Evolutionary conservation across 164 flowering plant species (phyloP).

Genomic region (Piper longum): DNA sequence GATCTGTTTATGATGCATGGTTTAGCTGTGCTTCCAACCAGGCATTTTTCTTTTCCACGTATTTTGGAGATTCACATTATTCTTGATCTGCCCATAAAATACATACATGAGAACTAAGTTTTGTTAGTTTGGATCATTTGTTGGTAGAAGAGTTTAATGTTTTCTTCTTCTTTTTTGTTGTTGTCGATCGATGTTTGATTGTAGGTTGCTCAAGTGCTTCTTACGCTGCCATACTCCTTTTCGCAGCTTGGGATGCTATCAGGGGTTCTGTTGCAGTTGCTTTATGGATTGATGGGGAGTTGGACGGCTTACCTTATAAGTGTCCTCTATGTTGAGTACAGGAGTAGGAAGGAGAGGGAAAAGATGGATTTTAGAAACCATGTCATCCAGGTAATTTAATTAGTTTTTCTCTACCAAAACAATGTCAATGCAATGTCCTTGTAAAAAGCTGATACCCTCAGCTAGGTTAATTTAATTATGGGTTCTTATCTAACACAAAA

Average conservation of each 20-base stretch:
- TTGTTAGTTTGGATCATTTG: too few species aligned
- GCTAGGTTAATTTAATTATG: too few species aligned
- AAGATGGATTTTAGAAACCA: conserved; percentile 66
- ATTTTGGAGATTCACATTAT: too few species aligned
- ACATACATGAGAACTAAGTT: too few species aligned
- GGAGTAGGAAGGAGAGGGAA: conserved; percentile 59
- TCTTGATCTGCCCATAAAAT: too few species aligned
- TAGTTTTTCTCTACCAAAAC: too few species aligned
- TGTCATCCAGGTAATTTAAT: conserved; percentile 50
- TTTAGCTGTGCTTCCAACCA: conserved; percentile 68
- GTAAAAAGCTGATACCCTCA: too few species aligned
- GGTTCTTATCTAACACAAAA: neutral
- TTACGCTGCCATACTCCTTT: conserved; percentile 66
- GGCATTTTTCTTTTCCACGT: conserved; percentile 14
- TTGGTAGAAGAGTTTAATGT: neutral
- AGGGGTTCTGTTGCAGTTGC: conserved; percentile 49
- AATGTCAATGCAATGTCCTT: too few species aligned
- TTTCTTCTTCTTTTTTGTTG: too few species aligned
- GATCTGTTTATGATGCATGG: conserved; percentile 77
- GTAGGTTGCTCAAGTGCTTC: conserved; percentile 65
- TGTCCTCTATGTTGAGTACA: conserved; percentile 56
- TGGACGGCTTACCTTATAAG: conserved; percentile 76
- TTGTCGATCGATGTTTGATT: neutral
- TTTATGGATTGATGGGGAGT: conserved; percentile 60
- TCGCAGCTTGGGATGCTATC: conserved; percentile 68